Conservation (phyloP, 2,329 filamentous ascomycete species). For the Westerdykella aurantiaca region DNA sequence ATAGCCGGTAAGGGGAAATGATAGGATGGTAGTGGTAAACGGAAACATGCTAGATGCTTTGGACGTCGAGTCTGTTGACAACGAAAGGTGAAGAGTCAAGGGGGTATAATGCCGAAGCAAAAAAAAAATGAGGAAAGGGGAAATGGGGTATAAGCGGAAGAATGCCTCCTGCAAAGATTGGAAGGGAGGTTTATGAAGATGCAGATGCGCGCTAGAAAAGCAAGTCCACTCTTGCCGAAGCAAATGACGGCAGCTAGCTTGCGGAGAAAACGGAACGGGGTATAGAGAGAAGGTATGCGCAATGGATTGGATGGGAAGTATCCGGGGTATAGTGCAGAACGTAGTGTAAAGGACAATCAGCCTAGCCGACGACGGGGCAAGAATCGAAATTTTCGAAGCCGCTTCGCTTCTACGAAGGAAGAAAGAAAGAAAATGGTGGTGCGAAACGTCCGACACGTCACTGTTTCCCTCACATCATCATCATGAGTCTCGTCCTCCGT, state of each 20-base stretch:
- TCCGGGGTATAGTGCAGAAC: not conserved
- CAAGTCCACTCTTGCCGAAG: not conserved
- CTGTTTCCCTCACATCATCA: slow-evolving; percentile 37
- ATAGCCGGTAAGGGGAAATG: slow-evolving; percentile 1
- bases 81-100: not conserved
- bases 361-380: not conserved
- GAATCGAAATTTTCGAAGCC: not conserved
- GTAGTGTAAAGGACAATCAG: not conserved
- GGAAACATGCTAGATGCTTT: not conserved
- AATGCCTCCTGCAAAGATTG: not conserved
- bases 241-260: not conserved
- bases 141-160: slow-evolving; percentile 1
- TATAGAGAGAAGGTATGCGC: not conserved
- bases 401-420: not conserved
- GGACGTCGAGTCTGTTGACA: too few relatives aligned
- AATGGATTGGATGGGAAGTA: too few relatives aligned
- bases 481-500: slow-evolving; percentile 47
- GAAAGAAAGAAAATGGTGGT: too few relatives aligned
- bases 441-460: too few relatives aligned
- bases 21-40: not conserved
- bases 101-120: too few relatives aligned
- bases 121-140: not conserved
- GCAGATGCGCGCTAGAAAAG: not conserved
- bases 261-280: not conserved
- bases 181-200: not conserved